Conservation (phyloP, 2,329 filamentous ascomycete species). For the Calycina marina region DNA sequence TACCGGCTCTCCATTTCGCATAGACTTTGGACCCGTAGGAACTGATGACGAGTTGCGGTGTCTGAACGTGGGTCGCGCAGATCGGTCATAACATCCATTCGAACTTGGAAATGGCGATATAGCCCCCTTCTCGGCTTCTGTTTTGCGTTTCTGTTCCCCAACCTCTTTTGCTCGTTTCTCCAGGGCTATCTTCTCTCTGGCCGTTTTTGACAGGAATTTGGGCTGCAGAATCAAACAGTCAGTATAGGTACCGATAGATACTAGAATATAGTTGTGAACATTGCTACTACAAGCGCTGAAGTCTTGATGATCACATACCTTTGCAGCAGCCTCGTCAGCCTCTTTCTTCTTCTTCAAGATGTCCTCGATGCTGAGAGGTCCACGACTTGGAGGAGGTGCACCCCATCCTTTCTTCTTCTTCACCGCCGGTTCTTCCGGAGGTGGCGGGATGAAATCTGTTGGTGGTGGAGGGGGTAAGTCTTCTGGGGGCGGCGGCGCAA, state of each 20-base stretch:
- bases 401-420: constrained; percentile 41
- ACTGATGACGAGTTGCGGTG: constrained; percentile 24
- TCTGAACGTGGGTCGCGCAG: constrained; percentile 12
- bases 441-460: constrained; percentile 25
- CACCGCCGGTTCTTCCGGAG: constrained; percentile 26
- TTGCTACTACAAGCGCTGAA: constrained; percentile 10
- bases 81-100: constrained; percentile 9
- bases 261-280: constrained; percentile 20
- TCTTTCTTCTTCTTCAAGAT: constrained; percentile 75
- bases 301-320: constrained; percentile 31
- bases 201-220: constrained; percentile 71
- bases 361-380: constrained; percentile 70
- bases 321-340: constrained; percentile 68
- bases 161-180: constrained; percentile 65
- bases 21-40: constrained; percentile 58
- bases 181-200: constrained; percentile 65
- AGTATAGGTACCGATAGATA: constrained; percentile 11
- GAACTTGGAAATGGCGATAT: constrained; percentile 12
- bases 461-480: constrained; percentile 20
- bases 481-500: constrained; percentile 27
- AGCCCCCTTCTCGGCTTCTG: constrained; percentile 18
- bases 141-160: constrained; percentile 41
- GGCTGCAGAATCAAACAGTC: constrained; percentile 33
- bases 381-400: constrained; percentile 19
- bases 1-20: constrained; percentile 19